Base-by-base conservation (phyloP, 306 rosid genomes). In the Corylus avellana region DNA sequence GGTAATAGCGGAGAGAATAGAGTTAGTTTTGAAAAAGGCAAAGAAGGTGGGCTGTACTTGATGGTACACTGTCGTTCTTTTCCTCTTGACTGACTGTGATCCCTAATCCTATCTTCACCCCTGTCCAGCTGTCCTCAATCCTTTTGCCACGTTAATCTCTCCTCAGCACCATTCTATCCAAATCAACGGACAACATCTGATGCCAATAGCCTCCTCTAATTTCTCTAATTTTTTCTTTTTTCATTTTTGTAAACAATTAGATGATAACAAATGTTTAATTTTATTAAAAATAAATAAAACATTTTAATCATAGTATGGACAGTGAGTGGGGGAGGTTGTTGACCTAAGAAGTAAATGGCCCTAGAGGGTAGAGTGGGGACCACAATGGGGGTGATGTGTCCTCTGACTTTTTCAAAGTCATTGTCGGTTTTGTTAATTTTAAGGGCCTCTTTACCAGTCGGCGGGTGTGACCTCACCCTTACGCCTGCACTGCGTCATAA, bases 31-130 rank as follows among this genome's bases (percentile, higher is more conserved):
- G 17, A 6, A 48, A 69, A 79, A 50, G 88, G 85, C 87, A 85
- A 77, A 76, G 1, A 64, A 18, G 80, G 81, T 62, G 63, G 37
- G 78, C 85, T 78, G 89, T 83, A 85, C 91, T 83, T 86, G 88
- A 85, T 73, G 75, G 91, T 85, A 82, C 91, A 81, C 62, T 59
- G 25, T 14, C 18, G 25, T 66, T 58, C 14, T 68, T 77, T 80
- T 77, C 27, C 25, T 2, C 50, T 72, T 79, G 74, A 73, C 82
- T 55, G 56, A 62, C 51, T 57, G 12, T 29, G 22, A 51, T 22
- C 0, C 3, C 35, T 1, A 32, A 32, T 32, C 35, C 22, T 7
- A 10, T 12, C 48, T 7, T 39, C 6, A 39, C 44, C 42, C 42
- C 44, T 39, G 44, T 32, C 35, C 35, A 32, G 35, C 35, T 32